Conservation (phyloP, 495 filamentous ascomycete species). For the Penicillium maclennaniae region DNA sequence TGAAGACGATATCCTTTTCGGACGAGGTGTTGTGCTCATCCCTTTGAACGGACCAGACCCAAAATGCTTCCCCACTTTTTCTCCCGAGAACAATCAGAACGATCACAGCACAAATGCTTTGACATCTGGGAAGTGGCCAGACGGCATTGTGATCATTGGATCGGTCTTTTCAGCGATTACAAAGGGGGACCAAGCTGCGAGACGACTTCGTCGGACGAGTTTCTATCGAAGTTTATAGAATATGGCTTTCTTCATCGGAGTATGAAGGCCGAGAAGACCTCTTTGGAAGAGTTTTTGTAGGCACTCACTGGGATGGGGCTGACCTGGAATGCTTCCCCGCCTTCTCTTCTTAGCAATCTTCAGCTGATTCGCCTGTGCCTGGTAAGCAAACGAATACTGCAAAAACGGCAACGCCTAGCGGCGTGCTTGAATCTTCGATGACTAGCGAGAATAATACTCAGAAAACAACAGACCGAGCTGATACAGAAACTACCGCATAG, state of each 20-base stretch:
- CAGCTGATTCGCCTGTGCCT: slow-evolving; percentile 4
- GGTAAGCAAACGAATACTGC: no score
- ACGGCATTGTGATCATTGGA: slow-evolving; percentile 9
- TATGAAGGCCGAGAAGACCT: slow-evolving; percentile 8
- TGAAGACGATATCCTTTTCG: slow-evolving; percentile 7
- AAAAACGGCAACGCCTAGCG: no score
- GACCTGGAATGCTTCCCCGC: slow-evolving; percentile 10
- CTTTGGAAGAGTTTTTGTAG: slow-evolving; percentile 5
- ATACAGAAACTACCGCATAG: background rate
- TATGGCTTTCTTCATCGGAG: slow-evolving; percentile 6
- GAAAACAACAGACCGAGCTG: background rate
- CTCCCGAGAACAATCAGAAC: background rate
- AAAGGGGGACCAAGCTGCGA: slow-evolving; percentile 6
- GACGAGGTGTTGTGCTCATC: slow-evolving; percentile 10
- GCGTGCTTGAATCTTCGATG: slow-evolving; percentile 1
- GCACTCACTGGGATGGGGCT: slow-evolving; percentile 1
- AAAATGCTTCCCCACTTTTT: slow-evolving; percentile 10
- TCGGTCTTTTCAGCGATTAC: background rate
- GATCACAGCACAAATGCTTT: slow-evolving; percentile 1
- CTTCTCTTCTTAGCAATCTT: slow-evolving; percentile 10
- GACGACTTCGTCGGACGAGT: slow-evolving; percentile 5
- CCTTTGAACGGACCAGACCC: slow-evolving; percentile 2
- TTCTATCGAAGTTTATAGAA: slow-evolving; percentile 10
- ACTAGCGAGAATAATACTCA: slow-evolving; percentile 5
- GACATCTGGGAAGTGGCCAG: slow-evolving; percentile 1